Conservation (phyloP, 2,329 filamentous ascomycete genomes). For the Diaporthe vaccinii region DNA sequence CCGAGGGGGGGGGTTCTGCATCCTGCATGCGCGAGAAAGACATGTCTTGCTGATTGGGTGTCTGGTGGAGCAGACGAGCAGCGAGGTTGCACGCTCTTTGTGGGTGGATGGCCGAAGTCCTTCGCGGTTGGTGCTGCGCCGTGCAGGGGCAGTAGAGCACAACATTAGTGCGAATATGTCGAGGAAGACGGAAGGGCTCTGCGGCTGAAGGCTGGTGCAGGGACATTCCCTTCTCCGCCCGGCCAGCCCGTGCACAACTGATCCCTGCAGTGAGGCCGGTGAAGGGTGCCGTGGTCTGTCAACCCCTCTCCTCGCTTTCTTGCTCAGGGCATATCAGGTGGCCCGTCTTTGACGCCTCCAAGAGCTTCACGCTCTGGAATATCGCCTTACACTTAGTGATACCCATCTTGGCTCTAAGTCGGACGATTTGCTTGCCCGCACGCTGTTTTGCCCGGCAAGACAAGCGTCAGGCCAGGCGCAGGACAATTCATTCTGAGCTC, state of each 20-base stretch:
- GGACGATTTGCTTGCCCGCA: neutral
- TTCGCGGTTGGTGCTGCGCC: slow-evolving; percentile 29
- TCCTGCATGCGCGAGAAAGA: slow-evolving; percentile 33
- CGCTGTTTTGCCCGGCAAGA: neutral
- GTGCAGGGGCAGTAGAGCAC: slow-evolving; percentile 9
- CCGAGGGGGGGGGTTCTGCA: neutral
- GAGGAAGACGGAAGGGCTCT: neutral
- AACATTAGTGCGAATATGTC: slow-evolving; percentile 7
- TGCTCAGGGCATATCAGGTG: neutral
- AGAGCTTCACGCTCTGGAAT: neutral
- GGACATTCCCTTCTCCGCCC: slow-evolving; percentile 19
- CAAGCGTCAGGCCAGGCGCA: neutral
- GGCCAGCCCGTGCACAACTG: slow-evolving; percentile 4
- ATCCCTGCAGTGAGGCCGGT: slow-evolving; percentile 10
- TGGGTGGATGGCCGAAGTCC: slow-evolving; percentile 29
- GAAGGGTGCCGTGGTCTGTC: neutral
- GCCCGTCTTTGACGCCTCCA: neutral
- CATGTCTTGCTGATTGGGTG: slow-evolving; percentile 34
- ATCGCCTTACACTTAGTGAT: neutral
- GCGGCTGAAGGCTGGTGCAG: slow-evolving; percentile 31
- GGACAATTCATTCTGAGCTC: neutral
- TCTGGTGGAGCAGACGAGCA: slow-evolving; percentile 17
- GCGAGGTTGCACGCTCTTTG: slow-evolving; percentile 23
- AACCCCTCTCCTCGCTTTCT: neutral
- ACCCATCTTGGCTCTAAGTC: neutral